Conservation (phyloP, 2,329 filamentous ascomycete genomes). For the Clonostachys chloroleuca region DNA sequence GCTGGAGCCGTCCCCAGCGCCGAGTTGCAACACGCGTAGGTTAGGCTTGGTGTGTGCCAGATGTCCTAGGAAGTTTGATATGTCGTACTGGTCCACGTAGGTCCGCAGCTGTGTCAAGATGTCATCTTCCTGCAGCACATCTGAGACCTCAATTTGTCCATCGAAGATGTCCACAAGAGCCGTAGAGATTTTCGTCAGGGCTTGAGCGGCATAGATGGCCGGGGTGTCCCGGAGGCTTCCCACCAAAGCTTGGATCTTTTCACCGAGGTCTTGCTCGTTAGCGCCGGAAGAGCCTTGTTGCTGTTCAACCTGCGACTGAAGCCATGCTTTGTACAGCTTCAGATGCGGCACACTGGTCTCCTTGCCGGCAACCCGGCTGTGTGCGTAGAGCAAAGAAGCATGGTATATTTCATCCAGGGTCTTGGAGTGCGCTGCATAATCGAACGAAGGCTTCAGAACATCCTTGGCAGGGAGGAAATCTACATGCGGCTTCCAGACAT, state of each 20-base stretch:
- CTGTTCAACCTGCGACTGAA: conserved; percentile 11
- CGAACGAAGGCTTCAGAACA: neutral
- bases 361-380: conserved; percentile 6
- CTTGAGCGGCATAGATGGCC: neutral
- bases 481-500: neutral
- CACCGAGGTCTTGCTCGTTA: neutral
- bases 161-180: conserved; percentile 10
- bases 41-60: conserved; percentile 14
- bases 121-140: conserved; percentile 20
- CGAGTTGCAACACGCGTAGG: conserved; percentile 32
- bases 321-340: conserved; percentile 17
- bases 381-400: neutral
- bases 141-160: conserved; percentile 14
- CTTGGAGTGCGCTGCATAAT: conserved; percentile 11
- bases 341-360: conserved; percentile 14
- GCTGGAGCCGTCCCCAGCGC: conserved; percentile 28
- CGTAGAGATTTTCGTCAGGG: conserved; percentile 3
- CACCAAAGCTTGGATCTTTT: neutral
- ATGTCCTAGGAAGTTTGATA: conserved; percentile 9
- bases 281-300: neutral
- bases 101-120: conserved; percentile 20
- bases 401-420: conserved; percentile 1
- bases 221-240: neutral
- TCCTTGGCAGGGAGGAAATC: neutral
- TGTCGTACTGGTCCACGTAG: conserved; percentile 12